These are phyloP conservation scores for Lagenaria siceraria DNA, from an alignment of 306 rosid genomes.

Conservation along the genomic window DNA sequence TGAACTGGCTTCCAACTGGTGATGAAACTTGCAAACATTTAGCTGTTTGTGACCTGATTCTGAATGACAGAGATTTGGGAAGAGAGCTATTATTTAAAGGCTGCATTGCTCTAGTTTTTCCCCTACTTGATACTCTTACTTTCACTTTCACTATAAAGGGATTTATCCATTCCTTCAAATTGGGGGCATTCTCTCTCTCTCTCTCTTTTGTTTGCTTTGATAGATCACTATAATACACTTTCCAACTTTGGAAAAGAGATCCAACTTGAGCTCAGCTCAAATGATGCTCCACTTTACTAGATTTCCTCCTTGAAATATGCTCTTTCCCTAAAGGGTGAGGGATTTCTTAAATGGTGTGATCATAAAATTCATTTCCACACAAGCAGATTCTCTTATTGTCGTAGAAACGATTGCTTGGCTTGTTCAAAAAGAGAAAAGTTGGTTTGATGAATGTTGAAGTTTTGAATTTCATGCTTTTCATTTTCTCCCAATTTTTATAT, in stretches of 20 bases:
- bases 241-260: neutral
- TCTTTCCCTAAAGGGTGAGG: neutral
- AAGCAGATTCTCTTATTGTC: neutral
- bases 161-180: conserved; percentile 74
- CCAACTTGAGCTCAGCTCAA: neutral
- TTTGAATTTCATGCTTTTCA: conserved; percentile 6
- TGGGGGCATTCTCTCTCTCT: conserved; percentile 15
- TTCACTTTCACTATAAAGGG: conserved; percentile 37
- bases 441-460: neutral
- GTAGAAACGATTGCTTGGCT: neutral
- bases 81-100: conserved; percentile 9
- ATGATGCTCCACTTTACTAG: neutral
- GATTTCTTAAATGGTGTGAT: neutral
- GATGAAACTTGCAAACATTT: neutral
- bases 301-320: neutral
- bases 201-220: neutral
- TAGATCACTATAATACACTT: neutral
- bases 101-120: conserved; percentile 17
- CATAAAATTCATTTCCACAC: neutral
- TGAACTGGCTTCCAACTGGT: conserved; percentile 19
- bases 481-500: neutral
- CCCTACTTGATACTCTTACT: conserved; percentile 19
- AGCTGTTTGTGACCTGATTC: neutral
- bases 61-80: conserved; percentile 14
- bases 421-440: neutral